Conservation (phyloP, 2,329 filamentous ascomycete genomes). For the Colletotrichum ledebouriae region DNA sequence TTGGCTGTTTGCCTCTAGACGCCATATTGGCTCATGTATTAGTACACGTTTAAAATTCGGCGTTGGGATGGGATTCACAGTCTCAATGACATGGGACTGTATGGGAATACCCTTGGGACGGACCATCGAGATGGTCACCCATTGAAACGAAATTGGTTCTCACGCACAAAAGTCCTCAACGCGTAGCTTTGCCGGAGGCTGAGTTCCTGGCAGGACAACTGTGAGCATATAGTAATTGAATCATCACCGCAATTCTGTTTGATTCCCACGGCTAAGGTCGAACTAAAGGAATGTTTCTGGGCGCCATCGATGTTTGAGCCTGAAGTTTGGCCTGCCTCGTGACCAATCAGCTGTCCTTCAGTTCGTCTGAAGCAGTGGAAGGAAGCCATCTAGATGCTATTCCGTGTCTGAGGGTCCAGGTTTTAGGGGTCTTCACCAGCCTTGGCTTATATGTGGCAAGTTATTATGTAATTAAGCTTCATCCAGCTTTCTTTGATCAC, state of each 20-base stretch:
- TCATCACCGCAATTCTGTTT: no score
- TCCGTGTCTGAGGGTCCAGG: neutral
- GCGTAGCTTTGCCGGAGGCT: neutral
- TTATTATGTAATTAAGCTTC: neutral
- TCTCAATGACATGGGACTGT: slow-evolving; percentile 27
- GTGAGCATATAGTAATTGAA: neutral
- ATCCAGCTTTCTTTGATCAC: neutral
- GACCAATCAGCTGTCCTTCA: neutral
- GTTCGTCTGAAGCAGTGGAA: slow-evolving; percentile 16
- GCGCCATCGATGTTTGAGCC: neutral
- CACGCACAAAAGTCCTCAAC: neutral
- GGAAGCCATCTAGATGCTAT: neutral
- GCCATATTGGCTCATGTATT: slow-evolving; percentile 4
- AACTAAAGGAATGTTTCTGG: no score
- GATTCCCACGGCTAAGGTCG: no score
- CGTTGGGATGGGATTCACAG: slow-evolving; percentile 21
- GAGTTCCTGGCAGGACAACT: neutral
- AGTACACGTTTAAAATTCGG: slow-evolving; percentile 16
- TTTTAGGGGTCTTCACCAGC: neutral
- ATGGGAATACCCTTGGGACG: slow-evolving; percentile 40
- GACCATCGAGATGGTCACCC: slow-evolving; percentile 14
- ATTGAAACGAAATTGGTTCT: slow-evolving; percentile 28
- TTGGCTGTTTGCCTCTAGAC: neutral
- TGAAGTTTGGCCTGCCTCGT: neutral
- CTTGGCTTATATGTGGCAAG: neutral